These are phyloP conservation scores for Auricularia sp. DNA, from an alignment of 768 basidiomycete species.

Conservation along the genomic window DNA sequence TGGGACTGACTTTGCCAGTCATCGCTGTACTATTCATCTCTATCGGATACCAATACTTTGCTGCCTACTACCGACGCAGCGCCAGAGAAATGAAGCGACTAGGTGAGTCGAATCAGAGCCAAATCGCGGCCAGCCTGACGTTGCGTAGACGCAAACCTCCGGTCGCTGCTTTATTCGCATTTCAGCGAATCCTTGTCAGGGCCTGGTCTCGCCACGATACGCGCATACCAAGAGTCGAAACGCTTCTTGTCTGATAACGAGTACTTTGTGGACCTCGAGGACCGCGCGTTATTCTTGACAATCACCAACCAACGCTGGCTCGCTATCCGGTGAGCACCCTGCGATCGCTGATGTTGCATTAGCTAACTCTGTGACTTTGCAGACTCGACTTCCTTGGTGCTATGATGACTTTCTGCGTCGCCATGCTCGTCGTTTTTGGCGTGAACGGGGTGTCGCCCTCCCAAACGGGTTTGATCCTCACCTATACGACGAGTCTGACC, in stretches of 20 bases:
- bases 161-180: conserved; percentile 80
- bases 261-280: conserved; percentile 71
- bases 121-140: not conserved
- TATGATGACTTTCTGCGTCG: conserved; percentile 14
- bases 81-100: conserved; percentile 62
- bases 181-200: conserved; percentile 78
- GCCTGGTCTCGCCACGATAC: conserved; percentile 68
- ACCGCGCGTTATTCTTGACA: conserved; percentile 54
- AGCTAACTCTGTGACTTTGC: not conserved
- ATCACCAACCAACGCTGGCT: conserved; percentile 61
- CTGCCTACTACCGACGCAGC: conserved; percentile 58
- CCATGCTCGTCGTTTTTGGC: conserved; percentile 48
- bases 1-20: conserved; percentile 24
- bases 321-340: conserved; percentile 21
- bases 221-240: conserved; percentile 71
- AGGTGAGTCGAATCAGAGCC: conserved; percentile 15
- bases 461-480: conserved; percentile 37
- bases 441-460: conserved; percentile 62
- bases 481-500: conserved; percentile 61
- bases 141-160: conserved; percentile 61
- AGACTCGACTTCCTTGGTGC: conserved; percentile 77
- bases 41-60: conserved; percentile 55
- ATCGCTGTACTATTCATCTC: conserved; percentile 43
- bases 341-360: not conserved
- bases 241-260: conserved; percentile 72